Conservation (phyloP, 305 asterid species). For the Fraxinus nigra region DNA sequence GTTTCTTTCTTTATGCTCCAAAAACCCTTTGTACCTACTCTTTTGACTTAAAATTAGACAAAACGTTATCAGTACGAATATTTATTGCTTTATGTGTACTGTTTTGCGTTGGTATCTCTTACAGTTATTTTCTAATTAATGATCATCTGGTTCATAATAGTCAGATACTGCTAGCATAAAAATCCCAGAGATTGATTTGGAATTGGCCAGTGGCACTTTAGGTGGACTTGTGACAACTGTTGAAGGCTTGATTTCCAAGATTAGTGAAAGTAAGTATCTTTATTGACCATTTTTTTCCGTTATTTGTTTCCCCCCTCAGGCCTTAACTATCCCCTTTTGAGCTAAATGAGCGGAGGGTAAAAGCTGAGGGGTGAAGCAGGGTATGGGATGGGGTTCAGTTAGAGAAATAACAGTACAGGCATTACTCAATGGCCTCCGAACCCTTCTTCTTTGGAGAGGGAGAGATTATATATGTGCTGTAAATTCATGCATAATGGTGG, state of each 20-base stretch:
- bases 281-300: not conserved
- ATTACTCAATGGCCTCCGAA: not conserved
- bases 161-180: conserved; percentile 78
- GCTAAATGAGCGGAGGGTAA: not conserved
- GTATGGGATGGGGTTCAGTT: not conserved
- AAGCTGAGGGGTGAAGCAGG: not conserved
- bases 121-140: conserved; percentile 18
- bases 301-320: not conserved
- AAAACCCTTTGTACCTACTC: not conserved
- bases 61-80: not conserved
- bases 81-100: not conserved
- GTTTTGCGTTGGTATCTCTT: not conserved
- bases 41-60: not conserved
- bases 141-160: conserved; percentile 35
- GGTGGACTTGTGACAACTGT: conserved; percentile 93
- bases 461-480: not conserved
- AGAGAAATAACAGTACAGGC: not conserved
- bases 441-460: not conserved
- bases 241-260: conserved; percentile 84
- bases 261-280: conserved; percentile 70
- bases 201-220: conserved; percentile 77
- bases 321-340: not conserved
- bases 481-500: not conserved
- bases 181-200: conserved; percentile 87
- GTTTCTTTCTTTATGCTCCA: not conserved